These are phyloP conservation scores for Dendrobium huoshanense DNA, from an alignment of 106 monocot species.

Conservation along the genomic window DNA sequence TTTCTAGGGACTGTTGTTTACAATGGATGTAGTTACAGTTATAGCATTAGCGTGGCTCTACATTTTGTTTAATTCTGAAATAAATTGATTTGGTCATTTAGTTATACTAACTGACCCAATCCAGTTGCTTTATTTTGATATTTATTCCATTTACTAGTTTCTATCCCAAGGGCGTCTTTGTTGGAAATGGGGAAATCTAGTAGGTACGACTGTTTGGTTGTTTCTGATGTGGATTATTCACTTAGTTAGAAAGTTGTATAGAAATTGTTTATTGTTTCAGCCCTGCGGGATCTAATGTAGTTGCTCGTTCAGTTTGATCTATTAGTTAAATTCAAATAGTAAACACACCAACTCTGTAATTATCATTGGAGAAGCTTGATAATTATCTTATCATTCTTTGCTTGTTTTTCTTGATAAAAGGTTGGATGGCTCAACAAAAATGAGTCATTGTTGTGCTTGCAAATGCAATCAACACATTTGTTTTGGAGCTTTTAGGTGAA, in stretches of 20 bases:
- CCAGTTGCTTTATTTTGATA: no score
- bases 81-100: neutral
- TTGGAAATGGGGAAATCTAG: neutral
- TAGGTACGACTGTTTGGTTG: neutral
- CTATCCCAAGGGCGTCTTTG: neutral
- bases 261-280: neutral
- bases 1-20: neutral
- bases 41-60: no score
- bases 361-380: neutral
- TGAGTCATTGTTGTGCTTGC: neutral
- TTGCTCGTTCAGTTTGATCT: neutral
- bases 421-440: neutral
- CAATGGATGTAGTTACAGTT: neutral
- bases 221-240: neutral
- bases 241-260: neutral
- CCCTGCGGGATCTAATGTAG: neutral
- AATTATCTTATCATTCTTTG: neutral
- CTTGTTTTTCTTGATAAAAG: neutral
- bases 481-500: neutral
- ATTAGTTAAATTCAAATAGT: neutral
- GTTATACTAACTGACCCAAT: no score
- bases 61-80: neutral
- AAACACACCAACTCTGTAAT: neutral
- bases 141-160: neutral
- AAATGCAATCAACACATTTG: neutral